A percentile compares a stretch with the other conserved stretches of the same genome.
Conservation (phyloP, 2,329 filamentous ascomycete genomes). For the Pseudogymnoascus sp. region DNA sequence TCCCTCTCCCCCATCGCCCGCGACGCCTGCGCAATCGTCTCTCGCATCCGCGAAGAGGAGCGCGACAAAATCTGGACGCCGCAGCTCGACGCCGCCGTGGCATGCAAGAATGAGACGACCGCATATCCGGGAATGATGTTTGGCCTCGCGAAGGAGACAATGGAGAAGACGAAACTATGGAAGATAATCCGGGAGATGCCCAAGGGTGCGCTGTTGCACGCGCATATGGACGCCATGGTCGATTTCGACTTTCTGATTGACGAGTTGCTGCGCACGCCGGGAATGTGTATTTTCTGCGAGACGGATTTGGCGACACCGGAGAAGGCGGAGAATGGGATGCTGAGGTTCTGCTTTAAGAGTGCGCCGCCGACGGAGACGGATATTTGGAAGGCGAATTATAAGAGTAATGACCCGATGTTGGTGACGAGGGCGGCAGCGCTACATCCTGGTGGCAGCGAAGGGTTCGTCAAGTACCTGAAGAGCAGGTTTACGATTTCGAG, state of each 20-base stretch:
- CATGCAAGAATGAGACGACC: constrained; percentile 53
- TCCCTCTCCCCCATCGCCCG: constrained; percentile 71
- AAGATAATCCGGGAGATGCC: constrained; percentile 78
- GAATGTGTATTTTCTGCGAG: constrained; percentile 62
- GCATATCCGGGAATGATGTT: constrained; percentile 93
- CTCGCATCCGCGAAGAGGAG: constrained; percentile 72
- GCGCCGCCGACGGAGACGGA: constrained; percentile 36
- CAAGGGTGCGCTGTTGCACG: constrained; percentile 79
- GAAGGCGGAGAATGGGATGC: constrained; percentile 45
- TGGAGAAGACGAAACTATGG: constrained; percentile 82
- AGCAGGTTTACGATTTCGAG: constrained; percentile 63
- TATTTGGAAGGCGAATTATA: constrained; percentile 63
- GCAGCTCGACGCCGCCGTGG: constrained; percentile 62
- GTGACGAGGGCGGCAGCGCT: constrained; percentile 57
- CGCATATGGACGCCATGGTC: constrained; percentile 86
- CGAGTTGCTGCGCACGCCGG: constrained; percentile 61
- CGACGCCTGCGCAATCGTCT: constrained; percentile 72
- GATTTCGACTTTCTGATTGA: constrained; percentile 75
- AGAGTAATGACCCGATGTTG: constrained; percentile 30
- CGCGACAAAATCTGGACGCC: constrained; percentile 68
- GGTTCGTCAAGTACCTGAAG: constrained; percentile 73
- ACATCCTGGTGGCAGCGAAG: constrained; percentile 67
- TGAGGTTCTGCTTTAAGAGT: constrained; percentile 57
- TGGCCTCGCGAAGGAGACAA: constrained; percentile 71
- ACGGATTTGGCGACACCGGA: constrained; percentile 46